Evolutionary conservation across 495 filamentous ascomycete genomes (phyloP), one percentile per base, ranked within the genome.

Genomic region (Neurospora sp.): DNA sequence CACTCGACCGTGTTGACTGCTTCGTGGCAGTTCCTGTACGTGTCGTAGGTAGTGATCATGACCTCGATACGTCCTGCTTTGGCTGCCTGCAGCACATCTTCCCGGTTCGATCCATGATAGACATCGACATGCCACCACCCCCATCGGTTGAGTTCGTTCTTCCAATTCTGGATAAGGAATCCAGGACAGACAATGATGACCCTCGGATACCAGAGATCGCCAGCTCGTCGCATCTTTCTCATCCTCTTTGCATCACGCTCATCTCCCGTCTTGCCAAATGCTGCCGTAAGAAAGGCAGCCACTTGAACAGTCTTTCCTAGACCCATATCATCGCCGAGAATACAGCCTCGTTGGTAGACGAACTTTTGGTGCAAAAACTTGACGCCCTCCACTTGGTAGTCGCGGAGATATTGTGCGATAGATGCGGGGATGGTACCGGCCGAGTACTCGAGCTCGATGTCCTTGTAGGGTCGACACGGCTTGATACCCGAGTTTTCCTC

Each of bases 221-320:
- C 81, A 0, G 80, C 79, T 39, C 88, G 85, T 38, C 94, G 87
- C 81, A 96, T 91, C 80, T 97, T 97, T 40, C 96, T 88, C 96
- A 98, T 97, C 40, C 93, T 84, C 77, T 97, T 97, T 3, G 80
- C 84, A 77, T 99, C 96, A 65, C 94, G 85, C 80, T 95, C 91
- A 75, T 97, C 95, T 3, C 90, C 96, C 6, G 93, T 97, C 82
- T 98, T 98, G 1, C 95, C 96, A 79, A 97, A 99, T 7, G 93
- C 94, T 9, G 90, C 94, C 0, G 93, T 94, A 41, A 99, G 85
- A 76, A 98, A 99, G 0, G 95, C 93, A 73, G 96, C 96, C 38
- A 99, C 94, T 81, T 99, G 96, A 16, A 99, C 93, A 0, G 96
- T 99, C 81, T 99, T 99, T 0, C 96, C 96, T 40, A 99, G 82